Evolutionary conservation across 441 rosid genomes (phyloP), one percentile per base, ranked within the genome.

Genomic region (Adansonia grandidieri): DNA sequence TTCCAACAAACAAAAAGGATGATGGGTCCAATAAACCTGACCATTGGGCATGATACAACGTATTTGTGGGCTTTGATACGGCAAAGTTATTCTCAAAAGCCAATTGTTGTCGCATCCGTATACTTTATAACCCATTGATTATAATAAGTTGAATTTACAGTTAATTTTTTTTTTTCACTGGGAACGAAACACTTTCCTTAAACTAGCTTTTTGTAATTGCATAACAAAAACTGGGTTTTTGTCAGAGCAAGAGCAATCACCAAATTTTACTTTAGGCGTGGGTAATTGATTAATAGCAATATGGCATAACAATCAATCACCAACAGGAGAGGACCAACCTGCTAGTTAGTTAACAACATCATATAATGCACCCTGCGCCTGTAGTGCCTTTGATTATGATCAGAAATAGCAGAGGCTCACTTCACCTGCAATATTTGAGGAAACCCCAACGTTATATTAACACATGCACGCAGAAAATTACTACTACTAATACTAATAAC

Each of bases 251-350:
- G 50, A 73, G n/a, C 53, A 47, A 51, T 83, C 71, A 79, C 78
- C 79, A 79, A 79, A 65, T 65, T 82, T 82, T 28, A 51, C 79
- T 69, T 64, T 14, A 15, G 53, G 64, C 13, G 53, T 10, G 56
- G 48, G 54, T 50, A 50, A 5, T 4, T 77, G 53, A 61, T 24
- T 74, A 54, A 61, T 48, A 78, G 80, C 75, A 79, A 79, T 75
- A 81, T 28, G 32, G 2, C 32, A 28, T 28, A 28, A 28, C 32
- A 28, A 28, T 48, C 82, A 73, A 78, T 56, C 78, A n/a, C 44
- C 64, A 50, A 50, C 69, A 24, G 76, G 79, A 77, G 78, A 80
- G 74, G 79, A 83, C 71, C 82, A 67, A 66, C 85, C 86, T 74
- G 69, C 67, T 58, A 22, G 42, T 48, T 22, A 10, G 78, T 73